Base-by-base conservation (phyloP, 768 basidiomycete species). In the Amanita thiersii region DNA sequence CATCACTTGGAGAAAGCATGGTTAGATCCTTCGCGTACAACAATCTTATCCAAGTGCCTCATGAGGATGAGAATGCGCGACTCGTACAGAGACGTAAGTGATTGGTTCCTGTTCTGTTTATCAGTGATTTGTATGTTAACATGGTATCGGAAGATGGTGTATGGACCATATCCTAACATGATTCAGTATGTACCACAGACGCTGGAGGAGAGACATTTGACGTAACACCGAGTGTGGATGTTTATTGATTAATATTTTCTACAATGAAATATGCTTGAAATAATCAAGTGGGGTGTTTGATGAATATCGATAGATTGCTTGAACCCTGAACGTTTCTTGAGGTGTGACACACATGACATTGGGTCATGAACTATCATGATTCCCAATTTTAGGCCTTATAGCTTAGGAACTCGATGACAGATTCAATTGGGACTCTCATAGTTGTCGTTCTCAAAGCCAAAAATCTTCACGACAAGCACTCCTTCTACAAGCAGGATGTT, bases 401-500 rank as follows among this genome's bases (percentile, higher is more conserved):
- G n/a, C n/a, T n/a, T n/a, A n/a, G n/a, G n/a, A n/a, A n/a, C n/a
- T n/a, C n/a, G 33, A 58, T 60, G 46, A 65, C 64, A 36, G 42
- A 65, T 48, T 75, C 80, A 60, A 62, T 92, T 20, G 91, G 91
- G 11, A 93, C 87, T 5, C 70, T 94, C 39, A 75, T 91, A 44
- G 72, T 90, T 23, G 85, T 93, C 31, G 73, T 93, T 12, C 74
- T 93, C 50, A 89, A 92, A 61, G 90, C 86, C 3, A 74, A 73
- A 47, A 82, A 94, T 53, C 69, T 94, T 15, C 74, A 74, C 45
- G 84, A 93, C 63, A 84, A 81, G 39, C 86, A 85, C 50, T 78
- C 75, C 5, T 84, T 96, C 55, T 83, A 86, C 60, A 97, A 96
- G 59, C 91, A 94, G 56, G 86, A 93, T 60, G 90, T 86, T 1